These are phyloP conservation scores for Mercurialis annua DNA, from an alignment of 345 rosid genomes.

Conservation along the genomic window DNA sequence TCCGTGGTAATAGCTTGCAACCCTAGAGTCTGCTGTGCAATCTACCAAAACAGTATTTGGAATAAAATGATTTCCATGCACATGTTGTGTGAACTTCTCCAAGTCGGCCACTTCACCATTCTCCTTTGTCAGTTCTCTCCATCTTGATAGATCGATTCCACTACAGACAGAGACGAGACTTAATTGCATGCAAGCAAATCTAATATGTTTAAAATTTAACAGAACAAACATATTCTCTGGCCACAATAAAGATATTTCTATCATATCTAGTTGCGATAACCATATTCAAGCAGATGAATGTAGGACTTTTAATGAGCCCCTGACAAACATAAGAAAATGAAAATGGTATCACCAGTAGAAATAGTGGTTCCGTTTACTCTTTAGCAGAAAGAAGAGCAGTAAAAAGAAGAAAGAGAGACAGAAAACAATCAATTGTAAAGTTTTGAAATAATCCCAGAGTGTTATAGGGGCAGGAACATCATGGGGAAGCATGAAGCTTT, in stretches of 20 bases:
- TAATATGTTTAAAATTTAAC: neutral
- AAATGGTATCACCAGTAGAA: neutral
- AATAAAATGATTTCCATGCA: constrained; percentile 85
- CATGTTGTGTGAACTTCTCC: constrained; percentile 74
- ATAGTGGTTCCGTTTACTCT: neutral
- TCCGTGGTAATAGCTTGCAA: constrained; percentile 72
- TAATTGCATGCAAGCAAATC: neutral
- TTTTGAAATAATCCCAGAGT: neutral
- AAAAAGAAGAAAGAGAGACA: neutral
- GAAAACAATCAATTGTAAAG: neutral
- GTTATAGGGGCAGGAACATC: neutral
- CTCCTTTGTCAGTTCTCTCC: constrained; percentile 73
- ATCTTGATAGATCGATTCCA: constrained; percentile 75
- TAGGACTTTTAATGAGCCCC: neutral
- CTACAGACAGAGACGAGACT: constrained; percentile 36
- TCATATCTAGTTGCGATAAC: neutral
- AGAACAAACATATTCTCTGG: neutral
- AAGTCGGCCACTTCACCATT: constrained; percentile 68
- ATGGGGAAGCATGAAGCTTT: neutral
- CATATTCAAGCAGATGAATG: neutral
- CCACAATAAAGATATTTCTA: constrained; percentile 1
- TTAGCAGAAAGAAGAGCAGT: neutral
- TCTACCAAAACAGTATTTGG: constrained; percentile 96
- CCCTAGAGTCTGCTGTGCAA: constrained; percentile 87
- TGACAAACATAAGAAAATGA: neutral